These are phyloP conservation scores for Thelonectria olida DNA, from an alignment of 2,329 filamentous ascomycete species.

Conservation along the genomic window DNA sequence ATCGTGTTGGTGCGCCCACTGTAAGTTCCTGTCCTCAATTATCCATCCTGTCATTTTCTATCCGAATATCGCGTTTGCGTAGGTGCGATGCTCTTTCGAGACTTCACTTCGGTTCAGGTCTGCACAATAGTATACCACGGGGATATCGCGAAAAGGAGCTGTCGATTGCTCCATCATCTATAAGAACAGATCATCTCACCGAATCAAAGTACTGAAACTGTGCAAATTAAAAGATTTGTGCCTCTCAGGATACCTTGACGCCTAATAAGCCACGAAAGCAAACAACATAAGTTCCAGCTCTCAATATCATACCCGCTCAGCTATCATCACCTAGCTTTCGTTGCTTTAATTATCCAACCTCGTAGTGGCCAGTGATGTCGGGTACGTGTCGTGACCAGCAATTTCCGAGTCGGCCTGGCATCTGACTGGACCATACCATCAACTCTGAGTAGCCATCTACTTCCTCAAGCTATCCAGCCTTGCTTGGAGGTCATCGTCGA, in stretches of 20 bases:
- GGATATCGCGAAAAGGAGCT: neutral
- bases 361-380: neutral
- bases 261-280: constrained; percentile 34
- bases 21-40: no score
- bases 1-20: no score
- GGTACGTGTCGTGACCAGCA: neutral
- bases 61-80: no score
- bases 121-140: no score
- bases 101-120: no score
- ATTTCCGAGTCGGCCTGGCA: neutral
- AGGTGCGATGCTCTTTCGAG: no score
- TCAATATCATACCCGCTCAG: constrained; percentile 4
- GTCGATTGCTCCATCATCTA: constrained; percentile 19
- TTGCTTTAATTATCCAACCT: constrained; percentile 9
- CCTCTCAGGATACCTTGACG: constrained; percentile 39
- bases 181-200: constrained; percentile 23
- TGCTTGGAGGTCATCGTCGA: constrained; percentile 94
- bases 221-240: constrained; percentile 27
- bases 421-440: neutral
- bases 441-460: constrained; percentile 41
- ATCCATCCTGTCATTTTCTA: no score
- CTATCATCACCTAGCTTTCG: neutral
- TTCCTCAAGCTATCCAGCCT: constrained; percentile 85
- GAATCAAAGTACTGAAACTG: constrained; percentile 25
- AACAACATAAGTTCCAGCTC: constrained; percentile 21